phyloP scores from a whole-genome alignment of 2,329 filamentous ascomycete genomes.

The Epichloe sibirici region DNA sequence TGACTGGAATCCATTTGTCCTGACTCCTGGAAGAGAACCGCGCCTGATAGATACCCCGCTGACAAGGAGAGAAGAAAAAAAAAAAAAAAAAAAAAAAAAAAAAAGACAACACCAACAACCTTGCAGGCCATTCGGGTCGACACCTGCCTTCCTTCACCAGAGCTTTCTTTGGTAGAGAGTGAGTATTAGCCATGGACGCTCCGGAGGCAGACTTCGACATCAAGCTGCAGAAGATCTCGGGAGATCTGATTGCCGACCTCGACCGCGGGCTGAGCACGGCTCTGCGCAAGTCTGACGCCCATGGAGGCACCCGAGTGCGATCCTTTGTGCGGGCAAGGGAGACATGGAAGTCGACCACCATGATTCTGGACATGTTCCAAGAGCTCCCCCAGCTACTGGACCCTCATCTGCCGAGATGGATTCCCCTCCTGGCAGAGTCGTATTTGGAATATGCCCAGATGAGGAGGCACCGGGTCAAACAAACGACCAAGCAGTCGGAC shows the following conservation, averaged over 20 bases:
- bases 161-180: too few relatives aligned
- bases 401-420: conserved; percentile 61
- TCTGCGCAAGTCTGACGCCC: conserved; percentile 37
- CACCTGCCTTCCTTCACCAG: background rate
- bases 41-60: background rate
- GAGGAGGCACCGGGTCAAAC: conserved; percentile 29
- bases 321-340: conserved; percentile 38
- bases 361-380: conserved; percentile 76
- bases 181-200: conserved; percentile 39
- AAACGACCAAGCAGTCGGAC: conserved; percentile 18
- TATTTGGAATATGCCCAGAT: conserved; percentile 56
- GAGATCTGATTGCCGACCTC: conserved; percentile 46
- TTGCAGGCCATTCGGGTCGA: background rate
- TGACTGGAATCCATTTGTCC: background rate
- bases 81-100: background rate
- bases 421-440: conserved; percentile 62
- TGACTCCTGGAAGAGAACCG: background rate
- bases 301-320: conserved; percentile 29
- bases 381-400: conserved; percentile 95
- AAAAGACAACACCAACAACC: too few relatives aligned
- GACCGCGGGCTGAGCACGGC: conserved; percentile 39
- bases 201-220: conserved; percentile 48
- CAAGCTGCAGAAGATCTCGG: conserved; percentile 48
- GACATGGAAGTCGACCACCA: conserved; percentile 32
- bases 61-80: background rate